Evolutionary conservation across 139 green algal genomes (phyloP), one percentile per base, ranked within the genome.

Genomic region (Astrephomene gubernaculifera): DNA sequence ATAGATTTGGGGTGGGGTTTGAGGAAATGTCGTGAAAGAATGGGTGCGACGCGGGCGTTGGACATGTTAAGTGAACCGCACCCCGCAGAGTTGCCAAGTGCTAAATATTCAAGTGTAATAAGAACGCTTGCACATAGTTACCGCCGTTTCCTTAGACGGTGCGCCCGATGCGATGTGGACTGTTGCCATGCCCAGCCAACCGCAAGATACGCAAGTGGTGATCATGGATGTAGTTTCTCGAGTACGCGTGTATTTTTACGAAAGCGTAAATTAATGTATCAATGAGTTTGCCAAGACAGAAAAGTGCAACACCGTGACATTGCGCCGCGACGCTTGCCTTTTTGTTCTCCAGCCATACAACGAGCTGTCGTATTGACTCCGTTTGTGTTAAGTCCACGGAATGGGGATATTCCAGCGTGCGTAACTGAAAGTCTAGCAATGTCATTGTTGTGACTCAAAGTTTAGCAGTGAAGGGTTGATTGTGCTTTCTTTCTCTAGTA

Each of bases 341-440:
- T 8, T 49, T 35, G 36, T 81, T 81, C 57, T 81, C 73, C 8
- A 81, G 52, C 73, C 73, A 81, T 3, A 81, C 54, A 0, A 81
- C 73, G 27, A 81, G 73, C 35, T 54, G 54, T n/a, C 73, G 54
- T 31, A 54, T 35, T 21, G 38, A 36, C 17, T 81, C 53, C 0
- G 17, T 27, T 14, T 81, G n/a, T 7, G 53, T 4, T 4, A 70
- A 0, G 38, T 81, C 73, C 10, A 81, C 53, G 14, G 33, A 2
- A 29, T 70, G 53, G 10, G 53, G 53, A 64, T 81, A 81, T 67
- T 27, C 35, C 21, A 81, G 38, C 10, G 73, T 53, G 29, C 53
- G 35, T 21, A 81, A 39, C 29, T 70, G 53, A 38, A 81, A 53
- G 39, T 81, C 31, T 1, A 70, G 73, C 33, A 70, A 12, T 53